Percentiles rank a stretch among this genome's conserved stretches.
phyloP scores from a whole-genome alignment of 371 early-diverging fungal species.

The Haplosporangium sp. region DNA sequence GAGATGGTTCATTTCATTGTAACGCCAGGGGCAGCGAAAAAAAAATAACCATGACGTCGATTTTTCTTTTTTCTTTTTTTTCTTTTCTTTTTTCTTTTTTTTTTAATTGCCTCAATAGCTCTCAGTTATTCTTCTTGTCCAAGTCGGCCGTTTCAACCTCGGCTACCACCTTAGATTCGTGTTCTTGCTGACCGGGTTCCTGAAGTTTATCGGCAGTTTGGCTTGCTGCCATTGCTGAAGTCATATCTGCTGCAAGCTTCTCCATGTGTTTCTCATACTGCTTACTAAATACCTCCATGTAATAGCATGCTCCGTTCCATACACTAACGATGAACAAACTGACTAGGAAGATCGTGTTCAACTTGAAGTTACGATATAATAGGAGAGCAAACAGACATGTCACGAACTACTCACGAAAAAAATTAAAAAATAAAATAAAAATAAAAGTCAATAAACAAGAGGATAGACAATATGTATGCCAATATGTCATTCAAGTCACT shows the following conservation, averaged over 20 bases:
- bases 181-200: neutral
- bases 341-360: conserved; percentile 70
- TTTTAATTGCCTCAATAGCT: neutral
- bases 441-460: neutral
- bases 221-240: conserved; percentile 44
- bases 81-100: conserved; percentile 2
- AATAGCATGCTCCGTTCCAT: conserved; percentile 80
- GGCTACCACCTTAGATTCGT: neutral
- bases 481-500: conserved; percentile 14
- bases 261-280: conserved; percentile 69
- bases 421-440: neutral
- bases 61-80: conserved; percentile 6
- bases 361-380: conserved; percentile 60
- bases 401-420: conserved; percentile 27
- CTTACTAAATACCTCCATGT: conserved; percentile 79
- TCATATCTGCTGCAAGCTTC: conserved; percentile 51
- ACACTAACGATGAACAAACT: conserved; percentile 70
- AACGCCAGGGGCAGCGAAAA: neutral
- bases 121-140: conserved; percentile 40
- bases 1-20: neutral
- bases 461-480: neutral
- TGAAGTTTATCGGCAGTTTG: conserved; percentile 25
- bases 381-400: conserved; percentile 51
- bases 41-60: conserved; percentile 9
- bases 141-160: conserved; percentile 9